Percentiles rank a stretch among this genome's conserved stretches.
Evolutionary conservation across 768 basidiomycete genomes (phyloP).

Genomic region (Tylopilus balloui): DNA sequence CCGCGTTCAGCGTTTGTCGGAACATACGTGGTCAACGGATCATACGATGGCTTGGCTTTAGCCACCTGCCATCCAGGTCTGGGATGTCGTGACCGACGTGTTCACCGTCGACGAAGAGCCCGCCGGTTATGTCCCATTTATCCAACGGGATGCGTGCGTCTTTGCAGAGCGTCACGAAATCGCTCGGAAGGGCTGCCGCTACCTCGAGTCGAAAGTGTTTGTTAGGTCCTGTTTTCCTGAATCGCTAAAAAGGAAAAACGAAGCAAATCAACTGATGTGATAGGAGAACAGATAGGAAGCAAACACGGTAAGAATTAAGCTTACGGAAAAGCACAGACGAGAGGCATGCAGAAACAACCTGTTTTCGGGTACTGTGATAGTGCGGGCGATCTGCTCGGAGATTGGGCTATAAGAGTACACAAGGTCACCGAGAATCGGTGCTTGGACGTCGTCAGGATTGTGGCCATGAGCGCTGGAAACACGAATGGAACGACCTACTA

Average conservation of each 20-base stretch:
- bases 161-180: constrained; percentile 50
- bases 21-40: constrained; percentile 11
- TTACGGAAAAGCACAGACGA: constrained; percentile 51
- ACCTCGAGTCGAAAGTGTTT: constrained; percentile 51
- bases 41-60: constrained; percentile 17
- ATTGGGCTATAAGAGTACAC: constrained; percentile 41
- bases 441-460: constrained; percentile 33
- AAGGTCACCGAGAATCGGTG: constrained; percentile 62
- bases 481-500: constrained; percentile 31
- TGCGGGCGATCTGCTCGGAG: constrained; percentile 28
- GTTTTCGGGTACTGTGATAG: constrained; percentile 36
- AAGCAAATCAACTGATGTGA: constrained; percentile 1
- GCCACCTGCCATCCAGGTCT: constrained; percentile 38
- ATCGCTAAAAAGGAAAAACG: constrained; percentile 40
- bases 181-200: constrained; percentile 52
- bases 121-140: constrained; percentile 37
- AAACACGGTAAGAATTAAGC: constrained; percentile 17
- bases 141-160: constrained; percentile 42
- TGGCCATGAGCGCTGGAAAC: neutral
- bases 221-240: constrained; percentile 37
- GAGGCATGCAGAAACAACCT: constrained; percentile 62
- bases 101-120: constrained; percentile 44
- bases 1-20: constrained; percentile 1
- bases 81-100: constrained; percentile 33
- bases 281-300: neutral